These are phyloP conservation scores for Trametes meyenii DNA, from an alignment of 768 basidiomycete genomes.

Conservation along the genomic window DNA sequence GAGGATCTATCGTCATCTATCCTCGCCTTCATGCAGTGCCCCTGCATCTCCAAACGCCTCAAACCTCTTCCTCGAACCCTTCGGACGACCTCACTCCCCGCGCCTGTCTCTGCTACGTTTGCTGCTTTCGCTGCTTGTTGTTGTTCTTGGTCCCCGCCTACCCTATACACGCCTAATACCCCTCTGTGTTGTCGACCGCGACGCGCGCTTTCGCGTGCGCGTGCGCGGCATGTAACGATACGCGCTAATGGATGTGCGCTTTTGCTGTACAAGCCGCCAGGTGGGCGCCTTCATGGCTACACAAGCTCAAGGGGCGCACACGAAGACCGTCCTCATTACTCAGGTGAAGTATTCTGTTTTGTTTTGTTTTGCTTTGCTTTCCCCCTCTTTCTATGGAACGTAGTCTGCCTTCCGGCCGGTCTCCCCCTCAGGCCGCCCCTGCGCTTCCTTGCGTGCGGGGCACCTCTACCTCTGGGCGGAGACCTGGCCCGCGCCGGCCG, in stretches of 20 bases:
- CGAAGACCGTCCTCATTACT: background rate
- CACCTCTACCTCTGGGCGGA: slow-evolving; percentile 22
- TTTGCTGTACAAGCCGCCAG: background rate
- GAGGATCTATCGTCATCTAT: background rate
- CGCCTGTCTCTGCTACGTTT: slow-evolving; percentile 3
- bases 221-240: slow-evolving; percentile 21
- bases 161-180: slow-evolving; percentile 17
- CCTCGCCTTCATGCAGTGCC: background rate
- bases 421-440: slow-evolving; percentile 21
- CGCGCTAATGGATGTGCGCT: slow-evolving; percentile 10
- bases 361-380: too few species aligned
- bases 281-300: background rate
- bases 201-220: background rate
- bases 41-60: background rate
- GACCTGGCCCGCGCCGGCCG: slow-evolving; percentile 15
- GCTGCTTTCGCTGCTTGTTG: slow-evolving; percentile 27
- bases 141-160: slow-evolving; percentile 16
- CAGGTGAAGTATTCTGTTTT: too few species aligned
- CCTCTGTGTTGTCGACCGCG: slow-evolving; percentile 7
- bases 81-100: background rate
- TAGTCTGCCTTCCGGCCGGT: slow-evolving; percentile 16
- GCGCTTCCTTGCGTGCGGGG: background rate
- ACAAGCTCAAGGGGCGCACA: background rate
- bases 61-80: too few species aligned
- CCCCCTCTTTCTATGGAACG: background rate